phyloP scores from a whole-genome alignment of 2,329 filamentous ascomycete species.

The Cladorrhinum sp. region DNA sequence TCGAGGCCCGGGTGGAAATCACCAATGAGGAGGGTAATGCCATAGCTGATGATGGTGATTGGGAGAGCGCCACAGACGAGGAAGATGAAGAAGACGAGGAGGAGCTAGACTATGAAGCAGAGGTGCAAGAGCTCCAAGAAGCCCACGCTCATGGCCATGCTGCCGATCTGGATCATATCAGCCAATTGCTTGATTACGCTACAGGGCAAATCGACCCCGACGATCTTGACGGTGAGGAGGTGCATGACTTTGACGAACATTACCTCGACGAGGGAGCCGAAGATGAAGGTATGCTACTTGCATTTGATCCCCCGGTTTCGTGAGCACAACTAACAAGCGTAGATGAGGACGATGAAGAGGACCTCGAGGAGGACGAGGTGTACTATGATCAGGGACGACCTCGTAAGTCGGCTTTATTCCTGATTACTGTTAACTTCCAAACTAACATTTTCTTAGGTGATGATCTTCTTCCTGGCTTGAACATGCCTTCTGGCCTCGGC shows the following conservation, averaged over 20 bases:
- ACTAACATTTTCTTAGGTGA: conserved; percentile 31
- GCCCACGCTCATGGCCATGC: conserved; percentile 45
- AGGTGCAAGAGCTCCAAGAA: conserved; percentile 54
- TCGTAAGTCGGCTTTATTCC: conserved; percentile 41
- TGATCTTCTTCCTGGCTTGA: conserved; percentile 40
- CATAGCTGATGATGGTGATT: conserved; percentile 50
- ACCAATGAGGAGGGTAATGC: conserved; percentile 61
- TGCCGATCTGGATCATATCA: conserved; percentile 36
- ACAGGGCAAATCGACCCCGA: conserved; percentile 53
- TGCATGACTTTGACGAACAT: conserved; percentile 50
- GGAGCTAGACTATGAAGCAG: conserved; percentile 50
- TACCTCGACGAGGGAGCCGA: conserved; percentile 56
- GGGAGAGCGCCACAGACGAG: conserved; percentile 38
- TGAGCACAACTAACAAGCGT: conserved; percentile 37
- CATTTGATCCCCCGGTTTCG: neutral
- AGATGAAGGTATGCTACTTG: conserved; percentile 53
- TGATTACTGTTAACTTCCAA: no score
- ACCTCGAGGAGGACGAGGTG: conserved; percentile 66
- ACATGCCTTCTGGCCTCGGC: conserved; percentile 47
- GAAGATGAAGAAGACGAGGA: conserved; percentile 43
- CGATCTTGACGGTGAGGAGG: conserved; percentile 52
- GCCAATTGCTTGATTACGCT: conserved; percentile 48
- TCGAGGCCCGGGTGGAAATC: conserved; percentile 54
- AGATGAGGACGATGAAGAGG: conserved; percentile 66
- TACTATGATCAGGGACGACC: conserved; percentile 61